These are phyloP conservation scores for Fennellomyces sp. DNA, from an alignment of 371 early-diverging fungal genomes.

Conservation along the genomic window DNA sequence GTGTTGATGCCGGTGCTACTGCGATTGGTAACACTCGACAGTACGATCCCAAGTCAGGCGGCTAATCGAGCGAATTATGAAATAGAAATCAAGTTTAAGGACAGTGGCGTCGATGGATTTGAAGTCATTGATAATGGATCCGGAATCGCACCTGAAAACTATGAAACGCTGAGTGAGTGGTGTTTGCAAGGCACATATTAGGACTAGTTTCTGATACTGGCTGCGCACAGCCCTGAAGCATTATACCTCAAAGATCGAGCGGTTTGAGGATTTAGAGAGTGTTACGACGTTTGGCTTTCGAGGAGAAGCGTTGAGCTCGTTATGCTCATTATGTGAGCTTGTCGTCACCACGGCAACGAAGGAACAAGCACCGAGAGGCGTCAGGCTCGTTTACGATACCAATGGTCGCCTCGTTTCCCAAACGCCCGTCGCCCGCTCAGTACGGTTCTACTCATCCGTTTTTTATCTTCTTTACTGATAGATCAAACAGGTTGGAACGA, in stretches of 20 bases:
- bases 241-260: constrained; percentile 79
- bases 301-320: constrained; percentile 84
- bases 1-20: constrained; percentile 92
- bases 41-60: neutral
- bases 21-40: constrained; percentile 60
- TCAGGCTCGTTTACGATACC: constrained; percentile 69
- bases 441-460: constrained; percentile 3
- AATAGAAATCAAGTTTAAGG: constrained; percentile 79
- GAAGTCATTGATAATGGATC: constrained; percentile 88
- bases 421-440: constrained; percentile 56
- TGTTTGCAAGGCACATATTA: neutral
- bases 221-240: constrained; percentile 61
- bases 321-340: constrained; percentile 69
- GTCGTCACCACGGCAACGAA: constrained; percentile 70
- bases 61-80: neutral
- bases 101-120: constrained; percentile 76
- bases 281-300: constrained; percentile 83
- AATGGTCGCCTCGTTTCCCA: constrained; percentile 52
- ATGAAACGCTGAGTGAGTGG: constrained; percentile 62
- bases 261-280: constrained; percentile 69
- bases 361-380: constrained; percentile 67
- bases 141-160: constrained; percentile 73
- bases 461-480: neutral
- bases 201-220: neutral
- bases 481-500: constrained; percentile 74